Conservation (phyloP, 208 protist genomes). For the Naegleria lovaniensis region DNA sequence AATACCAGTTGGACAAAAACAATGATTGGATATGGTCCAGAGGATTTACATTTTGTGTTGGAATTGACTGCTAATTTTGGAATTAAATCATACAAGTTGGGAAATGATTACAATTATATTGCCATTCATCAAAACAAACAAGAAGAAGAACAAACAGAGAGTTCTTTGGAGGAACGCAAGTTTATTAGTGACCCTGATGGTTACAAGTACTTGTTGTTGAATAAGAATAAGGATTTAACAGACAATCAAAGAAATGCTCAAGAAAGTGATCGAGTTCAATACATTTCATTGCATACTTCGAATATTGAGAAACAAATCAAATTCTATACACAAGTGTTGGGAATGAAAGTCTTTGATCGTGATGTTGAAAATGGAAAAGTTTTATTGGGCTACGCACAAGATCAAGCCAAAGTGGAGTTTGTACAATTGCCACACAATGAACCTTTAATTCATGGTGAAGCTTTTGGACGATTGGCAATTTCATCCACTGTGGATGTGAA, state of each 20-base stretch:
- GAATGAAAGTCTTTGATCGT: neutral
- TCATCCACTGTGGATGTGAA: neutral
- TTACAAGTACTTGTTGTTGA: constrained; percentile 32
- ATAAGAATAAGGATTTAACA: neutral
- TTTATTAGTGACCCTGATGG: constrained; percentile 26
- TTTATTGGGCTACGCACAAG: neutral
- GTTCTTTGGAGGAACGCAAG: neutral
- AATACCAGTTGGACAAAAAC: constrained; percentile 25
- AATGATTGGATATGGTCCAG: constrained; percentile 38
- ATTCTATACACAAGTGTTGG: constrained; percentile 18
- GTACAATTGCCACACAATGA: neutral
- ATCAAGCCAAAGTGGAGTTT: constrained; percentile 15
- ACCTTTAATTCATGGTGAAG: constrained; percentile 27
- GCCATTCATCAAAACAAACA: neutral
- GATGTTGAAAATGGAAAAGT: neutral
- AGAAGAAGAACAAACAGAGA: neutral
- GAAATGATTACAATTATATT: constrained; percentile 37
- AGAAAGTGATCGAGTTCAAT: neutral
- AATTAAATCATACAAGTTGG: constrained; percentile 33
- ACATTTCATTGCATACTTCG: constrained; percentile 17
- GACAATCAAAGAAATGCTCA: neutral
- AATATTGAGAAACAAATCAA: neutral
- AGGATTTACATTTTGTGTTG: constrained; percentile 39
- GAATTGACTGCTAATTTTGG: constrained; percentile 42
- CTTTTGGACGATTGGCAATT: constrained; percentile 36